A percentile compares a stretch with the other conserved stretches of the same genome.
These are phyloP conservation scores for Acanthamoeba polyphaga DNA, from an alignment of 208 protist species.

Conservation along the genomic window DNA sequence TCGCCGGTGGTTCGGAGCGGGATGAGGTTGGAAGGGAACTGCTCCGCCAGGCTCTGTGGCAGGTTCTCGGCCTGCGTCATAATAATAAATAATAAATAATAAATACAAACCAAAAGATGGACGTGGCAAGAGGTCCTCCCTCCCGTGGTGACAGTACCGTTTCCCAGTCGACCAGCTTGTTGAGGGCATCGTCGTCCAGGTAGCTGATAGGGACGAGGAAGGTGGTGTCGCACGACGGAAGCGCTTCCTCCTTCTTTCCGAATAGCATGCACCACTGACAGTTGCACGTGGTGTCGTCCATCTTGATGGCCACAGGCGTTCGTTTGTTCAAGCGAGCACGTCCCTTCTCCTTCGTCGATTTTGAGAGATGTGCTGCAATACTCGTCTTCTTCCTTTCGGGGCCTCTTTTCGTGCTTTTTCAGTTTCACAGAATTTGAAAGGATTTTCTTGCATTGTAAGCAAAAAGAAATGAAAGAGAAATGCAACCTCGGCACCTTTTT, in stretches of 20 bases:
- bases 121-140: no score
- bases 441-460: no score
- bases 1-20: slow-evolving; percentile 75
- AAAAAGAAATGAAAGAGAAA: no score
- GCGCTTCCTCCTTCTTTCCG: slow-evolving; percentile 25
- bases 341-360: no score
- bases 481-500: no score
- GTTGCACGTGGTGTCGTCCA: neutral
- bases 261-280: slow-evolving; percentile 45
- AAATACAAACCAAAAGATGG: neutral
- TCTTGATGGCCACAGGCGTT: neutral
- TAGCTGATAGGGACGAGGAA: slow-evolving; percentile 37
- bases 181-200: neutral
- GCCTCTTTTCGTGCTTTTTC: no score
- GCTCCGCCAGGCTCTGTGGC: neutral
- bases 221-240: slow-evolving; percentile 61
- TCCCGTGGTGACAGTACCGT: neutral
- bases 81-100: neutral
- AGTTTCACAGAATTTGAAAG: no score
- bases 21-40: slow-evolving; percentile 30
- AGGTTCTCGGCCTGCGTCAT: slow-evolving; percentile 36
- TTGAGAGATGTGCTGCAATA: no score
- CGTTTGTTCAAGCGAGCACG: no score
- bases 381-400: no score
- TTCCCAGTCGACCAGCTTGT: slow-evolving; percentile 54